phyloP scores from a whole-genome alignment of 1,284 basidiomycete genomes.

The Sanghuangporus sanghuang region DNA sequence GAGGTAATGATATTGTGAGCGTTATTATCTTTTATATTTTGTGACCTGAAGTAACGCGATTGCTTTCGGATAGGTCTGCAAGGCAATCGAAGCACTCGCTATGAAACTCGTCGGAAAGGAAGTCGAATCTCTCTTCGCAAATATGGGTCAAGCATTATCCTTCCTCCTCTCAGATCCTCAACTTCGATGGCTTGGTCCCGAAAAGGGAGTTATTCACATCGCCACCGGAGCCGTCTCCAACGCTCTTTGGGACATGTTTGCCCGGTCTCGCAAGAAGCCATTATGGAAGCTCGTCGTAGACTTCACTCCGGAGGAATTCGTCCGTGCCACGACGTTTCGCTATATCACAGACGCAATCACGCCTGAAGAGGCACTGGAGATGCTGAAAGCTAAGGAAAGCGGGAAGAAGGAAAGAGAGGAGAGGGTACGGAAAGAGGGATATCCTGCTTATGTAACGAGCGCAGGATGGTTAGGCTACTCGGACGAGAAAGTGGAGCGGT shows the following conservation, averaged over 20 bases:
- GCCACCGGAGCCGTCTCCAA: slow-evolving; percentile 79
- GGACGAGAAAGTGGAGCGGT: slow-evolving; percentile 84
- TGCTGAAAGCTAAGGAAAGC: slow-evolving; percentile 74
- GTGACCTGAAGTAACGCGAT: background rate
- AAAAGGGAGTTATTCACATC: slow-evolving; percentile 84
- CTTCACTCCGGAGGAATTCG: slow-evolving; percentile 85
- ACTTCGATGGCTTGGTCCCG: slow-evolving; percentile 87
- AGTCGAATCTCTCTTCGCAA: slow-evolving; percentile 74
- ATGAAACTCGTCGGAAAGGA: slow-evolving; percentile 81
- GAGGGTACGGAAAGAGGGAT: slow-evolving; percentile 66
- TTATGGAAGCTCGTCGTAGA: slow-evolving; percentile 84
- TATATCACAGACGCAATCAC: slow-evolving; percentile 95
- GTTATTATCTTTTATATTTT: background rate
- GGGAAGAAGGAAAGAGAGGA: slow-evolving; percentile 77
- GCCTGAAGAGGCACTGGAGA: slow-evolving; percentile 79
- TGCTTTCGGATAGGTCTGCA: slow-evolving; percentile 56
- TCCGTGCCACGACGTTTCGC: slow-evolving; percentile 78
- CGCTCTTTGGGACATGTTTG: slow-evolving; percentile 81
- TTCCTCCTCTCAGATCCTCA: slow-evolving; percentile 83
- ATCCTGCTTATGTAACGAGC: slow-evolving; percentile 93
- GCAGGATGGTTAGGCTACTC: slow-evolving; percentile 92
- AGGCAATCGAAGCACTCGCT: slow-evolving; percentile 75
- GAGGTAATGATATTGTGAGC: slow-evolving; percentile 86
- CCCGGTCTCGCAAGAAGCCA: slow-evolving; percentile 70
- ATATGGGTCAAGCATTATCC: slow-evolving; percentile 86